Base-by-base conservation (phyloP, 2,329 filamentous ascomycete genomes). In the Fusarium sp. region DNA sequence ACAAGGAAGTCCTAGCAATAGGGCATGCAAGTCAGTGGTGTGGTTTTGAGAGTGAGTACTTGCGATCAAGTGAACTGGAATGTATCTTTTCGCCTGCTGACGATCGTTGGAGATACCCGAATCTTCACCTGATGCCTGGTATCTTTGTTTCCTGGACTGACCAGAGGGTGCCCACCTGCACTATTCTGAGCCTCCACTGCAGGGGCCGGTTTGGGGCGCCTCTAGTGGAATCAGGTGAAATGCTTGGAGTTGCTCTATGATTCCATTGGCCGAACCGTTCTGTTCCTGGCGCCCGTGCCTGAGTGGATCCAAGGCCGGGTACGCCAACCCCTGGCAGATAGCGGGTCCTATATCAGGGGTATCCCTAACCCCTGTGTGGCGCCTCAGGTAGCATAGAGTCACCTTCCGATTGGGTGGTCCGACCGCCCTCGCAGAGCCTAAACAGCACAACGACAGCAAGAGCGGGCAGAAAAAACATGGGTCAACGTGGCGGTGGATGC, bases 401-500 rank as follows among this genome's bases (percentile, higher is more conserved):
- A 22, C 29, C 29, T 59, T 66, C 69, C 69, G 69, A 72, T 72
- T 72, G 69, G 69, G 10, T 45, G 16, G 16, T 6, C 38, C 22
- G 24, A 20, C 43, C 47, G 29, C 52, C 47, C 22, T 50, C 32
- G 34, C 27, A 30, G 38, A 65, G 53, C 38, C 52, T 46, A 59
- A 61, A 68, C 42, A 43, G 68, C 49, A 68, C 56, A 24, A 45
- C 24, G 24, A 38, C 58, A 66, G 24, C 34, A 42, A 50, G 43
- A 50, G 16, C 46, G 27, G 29, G 47, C 47, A 29, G 47, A 61
- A 55, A 54, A 58, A 47, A 47, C 59, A 71, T 52, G 68, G 68
- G 69, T 44, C 55, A 72, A 70, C 65, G 69, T 72, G 69, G 69
- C 69, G 67, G 69, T 63, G 44, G 53, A 50, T 57, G 51, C 62